Base-by-base conservation (phyloP, 768 basidiomycete species). In the Phaeotremella fagi region DNA sequence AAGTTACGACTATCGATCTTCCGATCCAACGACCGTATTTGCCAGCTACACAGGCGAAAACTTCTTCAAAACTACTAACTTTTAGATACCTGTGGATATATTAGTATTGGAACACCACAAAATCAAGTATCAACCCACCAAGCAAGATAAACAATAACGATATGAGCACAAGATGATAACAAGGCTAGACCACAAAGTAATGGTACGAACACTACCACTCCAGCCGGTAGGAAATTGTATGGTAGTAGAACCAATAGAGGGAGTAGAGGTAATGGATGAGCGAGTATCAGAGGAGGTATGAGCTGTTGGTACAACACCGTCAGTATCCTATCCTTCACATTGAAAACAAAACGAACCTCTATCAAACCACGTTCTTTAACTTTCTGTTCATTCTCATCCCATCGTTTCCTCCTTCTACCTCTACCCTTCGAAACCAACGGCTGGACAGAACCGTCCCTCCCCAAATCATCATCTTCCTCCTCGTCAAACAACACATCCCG, bases 111-210 rank as follows among this genome's bases (percentile, higher is more conserved):
- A 22, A 20, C 7, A 14, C 25, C 18, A 35, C n/a, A 9, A 35
- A 35, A 43, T 3, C 16, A 37, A 7, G 20, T 1, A 14, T n/a
- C n/a, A 18, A 61, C 66, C 45, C 24, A 67, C 72, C 70, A 69
- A 0, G 72, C 60, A 1, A 74, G 57, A 45, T 74, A 74, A 35
- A 71, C 67, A 7, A 68, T 67, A 27, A 74, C 72, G 22, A 74
- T 68, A 41, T 71, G 69, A 1, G 71, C 70, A 29, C 70, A 74
- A 7, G 64, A 52, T 3, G 72, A 74, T 6, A 72, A 48, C 3
- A 57, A 52, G 0, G 66, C 66, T 22, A 69, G 35, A 1, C 67
- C 57, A n/a, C 65, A 70, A 25, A 71, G 50, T 15, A 66, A 33
- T 16, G 72, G 72, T 20, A 74, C 54, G 62, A 72, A 74, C 42